Percentiles rank a stretch among this genome's conserved stretches.
Evolutionary conservation across 1,139 yeast genomes (phyloP).

Genomic region (Yamadazyma triangularis): DNA sequence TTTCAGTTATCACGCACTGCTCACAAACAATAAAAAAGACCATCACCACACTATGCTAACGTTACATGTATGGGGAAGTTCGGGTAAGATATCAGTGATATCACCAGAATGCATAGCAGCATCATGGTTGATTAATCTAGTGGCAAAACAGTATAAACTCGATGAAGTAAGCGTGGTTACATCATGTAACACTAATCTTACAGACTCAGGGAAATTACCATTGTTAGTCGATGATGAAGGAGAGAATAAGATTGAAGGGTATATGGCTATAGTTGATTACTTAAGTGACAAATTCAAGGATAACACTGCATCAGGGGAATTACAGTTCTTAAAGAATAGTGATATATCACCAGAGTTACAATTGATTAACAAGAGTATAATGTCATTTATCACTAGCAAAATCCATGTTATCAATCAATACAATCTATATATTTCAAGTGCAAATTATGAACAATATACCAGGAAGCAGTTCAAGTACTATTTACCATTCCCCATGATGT

Average conservation of each 20-base stretch:
- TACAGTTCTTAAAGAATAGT: not conserved
- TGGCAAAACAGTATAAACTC: constrained; percentile 1
- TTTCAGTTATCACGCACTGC: too few relatives aligned
- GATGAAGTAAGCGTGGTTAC: constrained; percentile 33
- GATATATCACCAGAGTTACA: constrained; percentile 2
- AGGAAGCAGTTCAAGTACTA: constrained; percentile 55
- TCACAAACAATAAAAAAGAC: too few relatives aligned
- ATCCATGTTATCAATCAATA: constrained; percentile 54
- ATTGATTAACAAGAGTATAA: constrained; percentile 21
- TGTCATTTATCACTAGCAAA: constrained; percentile 33
- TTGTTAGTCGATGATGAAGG: constrained; percentile 37
- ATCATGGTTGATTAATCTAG: constrained; percentile 25
- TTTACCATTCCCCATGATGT: constrained; percentile 84
- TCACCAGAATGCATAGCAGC: constrained; percentile 39
- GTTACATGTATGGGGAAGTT: constrained; percentile 58
- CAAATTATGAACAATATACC: constrained; percentile 63
- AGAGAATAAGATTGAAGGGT: constrained; percentile 42
- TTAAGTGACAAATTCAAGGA: constrained; percentile 17
- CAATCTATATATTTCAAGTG: constrained; percentile 53
- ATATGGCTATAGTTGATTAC: constrained; percentile 36
- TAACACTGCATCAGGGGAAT: constrained; percentile 9
- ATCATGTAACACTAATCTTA: constrained; percentile 56
- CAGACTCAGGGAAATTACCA: constrained; percentile 55
- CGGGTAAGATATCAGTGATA: constrained; percentile 26
- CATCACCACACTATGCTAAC: constrained; percentile 27